These are phyloP conservation scores for Elongisporangium senticosum DNA, from an alignment of 352 stramenopile species.

Conservation along the genomic window DNA sequence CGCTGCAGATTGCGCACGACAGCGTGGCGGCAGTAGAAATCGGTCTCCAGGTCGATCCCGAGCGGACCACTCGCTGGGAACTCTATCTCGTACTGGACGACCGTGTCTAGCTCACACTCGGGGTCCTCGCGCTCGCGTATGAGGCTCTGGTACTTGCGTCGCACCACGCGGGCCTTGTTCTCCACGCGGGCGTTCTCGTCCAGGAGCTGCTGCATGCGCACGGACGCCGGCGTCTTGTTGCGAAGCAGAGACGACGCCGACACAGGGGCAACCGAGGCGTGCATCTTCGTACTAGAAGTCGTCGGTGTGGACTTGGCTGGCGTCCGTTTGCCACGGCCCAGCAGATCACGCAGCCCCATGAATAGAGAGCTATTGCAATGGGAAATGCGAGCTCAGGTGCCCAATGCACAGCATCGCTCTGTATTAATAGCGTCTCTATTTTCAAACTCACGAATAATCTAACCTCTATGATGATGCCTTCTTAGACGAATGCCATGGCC, in stretches of 20 bases:
- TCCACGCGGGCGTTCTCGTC: constrained; percentile 30
- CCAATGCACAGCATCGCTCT: too few relatives aligned
- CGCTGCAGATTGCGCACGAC: constrained; percentile 34
- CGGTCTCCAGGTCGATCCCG: constrained; percentile 51
- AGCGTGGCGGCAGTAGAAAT: constrained; percentile 47
- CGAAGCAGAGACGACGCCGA: background rate
- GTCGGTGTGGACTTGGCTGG: too few relatives aligned
- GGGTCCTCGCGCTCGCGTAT: constrained; percentile 22
- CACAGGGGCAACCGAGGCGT: too few relatives aligned
- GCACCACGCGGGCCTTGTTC: constrained; percentile 27
- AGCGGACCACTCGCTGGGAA: constrained; percentile 29
- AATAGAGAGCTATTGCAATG: too few relatives aligned
- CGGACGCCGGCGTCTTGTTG: background rate
- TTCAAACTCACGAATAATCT: too few relatives aligned
- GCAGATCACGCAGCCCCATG: too few relatives aligned
- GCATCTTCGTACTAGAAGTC: too few relatives aligned
- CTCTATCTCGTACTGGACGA: constrained; percentile 49
- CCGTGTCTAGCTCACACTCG: constrained; percentile 23
- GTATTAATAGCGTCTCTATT: too few relatives aligned
- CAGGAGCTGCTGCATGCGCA: constrained; percentile 19
- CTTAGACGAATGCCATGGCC: background rate
- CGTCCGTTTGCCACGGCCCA: too few relatives aligned
- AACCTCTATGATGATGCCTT: too few relatives aligned
- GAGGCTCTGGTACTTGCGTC: constrained; percentile 37
- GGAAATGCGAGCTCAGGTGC: too few relatives aligned